phyloP scores from a whole-genome alignment of 2,329 filamentous ascomycete species.

The Fusarium penzigii region DNA sequence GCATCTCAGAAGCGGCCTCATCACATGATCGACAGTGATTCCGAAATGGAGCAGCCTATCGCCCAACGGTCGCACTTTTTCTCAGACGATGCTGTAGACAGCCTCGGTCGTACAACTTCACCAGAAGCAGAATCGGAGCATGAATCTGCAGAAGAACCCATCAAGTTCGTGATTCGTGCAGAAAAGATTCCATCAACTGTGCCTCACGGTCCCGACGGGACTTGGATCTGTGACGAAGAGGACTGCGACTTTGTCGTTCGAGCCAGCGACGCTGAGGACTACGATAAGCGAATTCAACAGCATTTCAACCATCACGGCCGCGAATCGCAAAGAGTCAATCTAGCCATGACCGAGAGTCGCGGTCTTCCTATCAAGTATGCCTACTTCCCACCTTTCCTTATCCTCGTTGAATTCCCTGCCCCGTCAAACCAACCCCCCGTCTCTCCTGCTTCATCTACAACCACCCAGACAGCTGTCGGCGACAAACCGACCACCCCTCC shows the following conservation, averaged over 20 bases:
- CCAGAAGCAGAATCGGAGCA: conserved; percentile 20
- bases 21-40: conserved; percentile 40
- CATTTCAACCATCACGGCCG: conserved; percentile 63
- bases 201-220: conserved; percentile 59
- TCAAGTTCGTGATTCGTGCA: conserved; percentile 49
- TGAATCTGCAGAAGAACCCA: conserved; percentile 26
- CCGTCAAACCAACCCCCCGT: background rate
- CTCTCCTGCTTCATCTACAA: background rate
- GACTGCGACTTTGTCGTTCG: conserved; percentile 66
- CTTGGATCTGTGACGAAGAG: conserved; percentile 66
- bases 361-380: conserved; percentile 60
- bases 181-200: conserved; percentile 50
- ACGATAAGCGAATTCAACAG: conserved; percentile 56
- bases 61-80: conserved; percentile 39
- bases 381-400: conserved; percentile 36
- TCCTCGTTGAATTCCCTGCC: conserved; percentile 31
- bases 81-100: conserved; percentile 36
- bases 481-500: conserved; percentile 3
- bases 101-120: conserved; percentile 23
- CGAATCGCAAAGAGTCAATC: conserved; percentile 50
- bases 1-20: conserved; percentile 48
- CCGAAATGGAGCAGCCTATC: conserved; percentile 37
- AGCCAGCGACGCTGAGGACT: conserved; percentile 56
- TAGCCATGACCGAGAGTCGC: conserved; percentile 59
- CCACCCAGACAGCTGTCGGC: background rate